Conservation (phyloP, 2,329 filamentous ascomycete species). For the Sarocladium kiliense region DNA sequence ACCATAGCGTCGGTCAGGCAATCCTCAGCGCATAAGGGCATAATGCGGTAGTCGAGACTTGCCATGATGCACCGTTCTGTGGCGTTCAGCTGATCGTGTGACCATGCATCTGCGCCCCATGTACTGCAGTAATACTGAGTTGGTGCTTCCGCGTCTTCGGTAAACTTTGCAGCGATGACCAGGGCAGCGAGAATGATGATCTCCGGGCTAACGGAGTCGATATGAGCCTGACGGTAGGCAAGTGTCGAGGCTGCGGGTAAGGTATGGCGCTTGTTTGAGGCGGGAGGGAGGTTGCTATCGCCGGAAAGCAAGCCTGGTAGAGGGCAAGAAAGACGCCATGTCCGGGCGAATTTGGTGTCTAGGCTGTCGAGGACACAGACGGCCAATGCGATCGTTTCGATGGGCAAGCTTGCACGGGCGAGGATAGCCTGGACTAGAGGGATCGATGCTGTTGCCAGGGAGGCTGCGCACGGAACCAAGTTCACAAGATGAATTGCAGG, state of each 20-base stretch:
- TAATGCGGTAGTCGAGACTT: constrained; percentile 57
- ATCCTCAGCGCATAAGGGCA: constrained; percentile 52
- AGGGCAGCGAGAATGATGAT: constrained; percentile 58
- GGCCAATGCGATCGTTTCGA: constrained; percentile 59
- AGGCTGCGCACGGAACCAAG: constrained; percentile 59
- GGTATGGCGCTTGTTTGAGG: constrained; percentile 40
- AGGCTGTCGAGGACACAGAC: constrained; percentile 64
- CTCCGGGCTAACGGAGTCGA: constrained; percentile 57
- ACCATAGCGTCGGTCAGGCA: constrained; percentile 54
- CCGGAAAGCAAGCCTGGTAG: constrained; percentile 22
- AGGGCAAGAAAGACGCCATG: constrained; percentile 57
- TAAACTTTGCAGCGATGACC: constrained; percentile 61
- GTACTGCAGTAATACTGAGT: constrained; percentile 46
- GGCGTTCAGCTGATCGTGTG: constrained; percentile 55
- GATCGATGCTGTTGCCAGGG: constrained; percentile 52
- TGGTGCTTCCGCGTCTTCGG: constrained; percentile 49
- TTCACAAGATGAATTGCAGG: constrained; percentile 62
- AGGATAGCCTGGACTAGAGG: constrained; percentile 57
- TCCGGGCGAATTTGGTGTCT: constrained; percentile 55
- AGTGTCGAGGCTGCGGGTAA: constrained; percentile 34
- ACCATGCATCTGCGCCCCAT: constrained; percentile 55
- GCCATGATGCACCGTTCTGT: constrained; percentile 62
- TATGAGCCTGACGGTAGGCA: constrained; percentile 24
- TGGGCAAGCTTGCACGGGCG: constrained; percentile 49
- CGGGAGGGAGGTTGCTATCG: neutral